Evolutionary conservation across 2,329 filamentous ascomycete genomes (phyloP), one percentile per base, ranked within the genome.

Genomic region (Arthrobotrys sinensis): DNA sequence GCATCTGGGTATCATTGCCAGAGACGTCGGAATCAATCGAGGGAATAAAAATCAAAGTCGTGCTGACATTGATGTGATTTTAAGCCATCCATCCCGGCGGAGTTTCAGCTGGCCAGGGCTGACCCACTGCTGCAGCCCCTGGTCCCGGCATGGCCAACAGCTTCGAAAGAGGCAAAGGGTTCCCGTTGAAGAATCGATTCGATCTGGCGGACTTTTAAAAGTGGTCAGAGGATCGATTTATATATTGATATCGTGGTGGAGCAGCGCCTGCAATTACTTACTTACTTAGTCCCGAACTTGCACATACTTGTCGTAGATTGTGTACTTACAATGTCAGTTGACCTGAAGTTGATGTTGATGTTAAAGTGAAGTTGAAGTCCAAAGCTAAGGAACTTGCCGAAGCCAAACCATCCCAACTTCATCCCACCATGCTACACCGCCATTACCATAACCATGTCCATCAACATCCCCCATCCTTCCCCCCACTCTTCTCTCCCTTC

Each of bases 401-500:
- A 60, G 11, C 12, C 34, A 60, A 60, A 60, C 55, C 55, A 24
- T 60, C 55, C 55, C 34, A 43, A 24, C 28, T 60, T 60, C 55
- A 57, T 57, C 55, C 55, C 53, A 40, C 36, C 36, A 60, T 24
- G 32, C 46, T n/a, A n/a, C n/a, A n/a, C 5, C n/a, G 50, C 24
- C 12, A 8, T 14, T 32, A 57, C 19, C 34, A 53, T 53, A 14
- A 50, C 46, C 43, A 70, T 66, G 64, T 14, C 60, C 32, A 46
- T 71, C 66, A 52, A 65, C 66, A 64, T 77, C 60, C 73, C 73
- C 10, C 16, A 46, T 21, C 73, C 73, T 19, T 77, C 73, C 7
- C 60, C 73, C 4, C 66, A 32, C 38, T 77, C 73, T 10, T 52
- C 28, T 1, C 28, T 19, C 3, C 50, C 57, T 1, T 67, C 66